A percentile compares a stretch with the other conserved stretches of the same genome.
These are phyloP conservation scores for Clonostachys rhizophaga DNA, from an alignment of 2,329 filamentous ascomycete species.

Conservation along the genomic window DNA sequence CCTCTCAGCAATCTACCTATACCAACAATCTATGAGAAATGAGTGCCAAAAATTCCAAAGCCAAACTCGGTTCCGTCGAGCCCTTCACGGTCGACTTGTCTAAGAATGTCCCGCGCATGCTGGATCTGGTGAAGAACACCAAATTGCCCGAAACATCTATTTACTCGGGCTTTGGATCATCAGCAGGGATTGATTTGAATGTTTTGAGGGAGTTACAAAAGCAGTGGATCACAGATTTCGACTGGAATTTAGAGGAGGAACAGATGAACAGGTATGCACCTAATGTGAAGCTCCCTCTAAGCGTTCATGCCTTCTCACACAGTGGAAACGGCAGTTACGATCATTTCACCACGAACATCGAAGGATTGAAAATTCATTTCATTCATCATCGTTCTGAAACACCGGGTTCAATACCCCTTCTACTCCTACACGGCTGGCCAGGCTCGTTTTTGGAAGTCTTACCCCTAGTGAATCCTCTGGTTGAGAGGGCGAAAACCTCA, in stretches of 20 bases:
- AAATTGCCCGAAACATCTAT: not conserved
- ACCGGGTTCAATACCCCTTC: conserved; percentile 25
- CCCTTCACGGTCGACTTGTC: not conserved
- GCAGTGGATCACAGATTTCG: conserved; percentile 8
- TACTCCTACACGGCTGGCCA: conserved; percentile 37
- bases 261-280: conserved; percentile 7
- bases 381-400: not conserved
- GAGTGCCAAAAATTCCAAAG: too few relatives aligned
- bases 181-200: not conserved
- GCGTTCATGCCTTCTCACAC: too few relatives aligned
- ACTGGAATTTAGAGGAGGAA: conserved; percentile 9
- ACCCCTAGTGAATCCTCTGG: conserved; percentile 24
- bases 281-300: too few relatives aligned
- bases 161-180: not conserved
- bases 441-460: conserved; percentile 30
- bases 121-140: not conserved
- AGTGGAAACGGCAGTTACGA: not conserved
- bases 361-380: conserved; percentile 8
- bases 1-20: too few relatives aligned
- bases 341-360: conserved; percentile 8
- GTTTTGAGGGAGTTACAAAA: conserved; percentile 4
- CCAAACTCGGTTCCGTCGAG: not conserved
- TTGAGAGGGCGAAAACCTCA: conserved; percentile 9
- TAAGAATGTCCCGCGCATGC: not conserved
- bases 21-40: too few relatives aligned